Conservation (phyloP, 306 rosid species). For the Echinosophora koreensis region DNA sequence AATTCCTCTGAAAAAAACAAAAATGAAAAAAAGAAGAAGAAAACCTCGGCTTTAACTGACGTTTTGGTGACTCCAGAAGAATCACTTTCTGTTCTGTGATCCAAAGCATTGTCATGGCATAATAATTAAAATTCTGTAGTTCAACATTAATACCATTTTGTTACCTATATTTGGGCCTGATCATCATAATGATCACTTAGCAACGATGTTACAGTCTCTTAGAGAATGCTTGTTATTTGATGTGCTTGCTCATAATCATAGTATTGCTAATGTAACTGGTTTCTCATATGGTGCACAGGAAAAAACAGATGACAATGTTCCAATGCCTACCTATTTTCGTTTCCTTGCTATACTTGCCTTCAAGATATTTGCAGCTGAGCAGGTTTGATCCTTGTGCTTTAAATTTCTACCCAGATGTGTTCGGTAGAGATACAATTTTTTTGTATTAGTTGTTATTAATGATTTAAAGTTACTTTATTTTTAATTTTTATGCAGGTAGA, state of each 20-base stretch:
- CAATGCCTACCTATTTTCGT: slow-evolving; percentile 91
- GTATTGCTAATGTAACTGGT: neutral
- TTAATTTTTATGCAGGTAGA: slow-evolving; percentile 71
- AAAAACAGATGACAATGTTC: slow-evolving; percentile 66
- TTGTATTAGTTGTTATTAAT: slow-evolving; percentile 23
- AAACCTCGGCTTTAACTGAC: slow-evolving; percentile 24
- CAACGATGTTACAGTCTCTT: neutral
- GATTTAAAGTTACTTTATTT: slow-evolving; percentile 36
- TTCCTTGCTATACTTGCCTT: slow-evolving; percentile 93
- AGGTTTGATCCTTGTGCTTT: slow-evolving; percentile 60
- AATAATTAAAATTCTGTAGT: neutral
- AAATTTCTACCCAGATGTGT: slow-evolving; percentile 25
- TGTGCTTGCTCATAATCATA: neutral
- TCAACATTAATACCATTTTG: neutral
- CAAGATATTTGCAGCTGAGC: slow-evolving; percentile 88
- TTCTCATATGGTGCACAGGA: slow-evolving; percentile 56
- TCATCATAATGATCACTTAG: slow-evolving; percentile 15
- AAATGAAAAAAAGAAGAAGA: neutral
- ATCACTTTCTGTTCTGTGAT: neutral
- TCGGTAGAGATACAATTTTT: neutral
- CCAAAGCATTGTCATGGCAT: neutral
- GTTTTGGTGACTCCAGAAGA: slow-evolving; percentile 13
- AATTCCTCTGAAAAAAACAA: slow-evolving; percentile 1
- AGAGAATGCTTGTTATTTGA: neutral
- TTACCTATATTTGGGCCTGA: neutral